Conservation (phyloP, 2,329 filamentous ascomycete genomes). For the Aspergillus nomiae region DNA sequence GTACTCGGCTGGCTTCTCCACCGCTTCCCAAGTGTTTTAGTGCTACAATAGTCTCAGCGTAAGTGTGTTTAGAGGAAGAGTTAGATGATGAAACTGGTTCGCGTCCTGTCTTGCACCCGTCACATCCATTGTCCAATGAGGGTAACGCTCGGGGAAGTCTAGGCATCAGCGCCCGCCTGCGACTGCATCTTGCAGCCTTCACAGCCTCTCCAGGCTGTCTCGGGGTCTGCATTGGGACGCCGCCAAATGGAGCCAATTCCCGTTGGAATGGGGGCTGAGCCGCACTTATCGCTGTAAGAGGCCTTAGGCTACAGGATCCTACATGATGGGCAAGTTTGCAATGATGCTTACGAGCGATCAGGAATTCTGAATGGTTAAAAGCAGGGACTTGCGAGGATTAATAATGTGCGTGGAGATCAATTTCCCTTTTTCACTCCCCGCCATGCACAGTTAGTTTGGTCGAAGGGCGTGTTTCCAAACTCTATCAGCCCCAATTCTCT, state of each 20-base stretch:
- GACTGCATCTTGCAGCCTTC: not conserved
- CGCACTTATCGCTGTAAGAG: not conserved
- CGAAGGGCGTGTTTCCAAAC: slow-evolving; percentile 11
- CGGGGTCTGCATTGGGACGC: slow-evolving; percentile 17
- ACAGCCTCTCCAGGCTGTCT: slow-evolving; percentile 6
- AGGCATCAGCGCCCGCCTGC: slow-evolving; percentile 2
- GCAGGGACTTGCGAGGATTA: not conserved
- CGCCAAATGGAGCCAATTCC: slow-evolving; percentile 1
- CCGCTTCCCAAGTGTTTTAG: not conserved
- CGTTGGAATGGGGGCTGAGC: slow-evolving; percentile 6
- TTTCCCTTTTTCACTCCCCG: slow-evolving; percentile 29
- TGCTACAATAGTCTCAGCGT: not conserved
- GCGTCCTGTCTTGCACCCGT: slow-evolving; percentile 2
- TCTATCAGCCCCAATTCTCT: slow-evolving; percentile 6
- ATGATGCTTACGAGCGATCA: not conserved
- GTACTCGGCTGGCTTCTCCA: slow-evolving; percentile 11
- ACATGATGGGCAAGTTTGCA: not conserved
- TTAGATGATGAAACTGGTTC: slow-evolving; percentile 11
- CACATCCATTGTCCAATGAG: slow-evolving; percentile 16
- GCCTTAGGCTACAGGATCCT: not conserved
- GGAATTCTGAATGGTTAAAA: not conserved
- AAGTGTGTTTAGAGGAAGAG: not conserved
- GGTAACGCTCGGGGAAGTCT: too few species aligned
- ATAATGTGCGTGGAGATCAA: slow-evolving; percentile 10
- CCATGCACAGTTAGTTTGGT: slow-evolving; percentile 13